phyloP scores from a whole-genome alignment of 2,329 filamentous ascomycete genomes.

The Leptographium wingfieldii region DNA sequence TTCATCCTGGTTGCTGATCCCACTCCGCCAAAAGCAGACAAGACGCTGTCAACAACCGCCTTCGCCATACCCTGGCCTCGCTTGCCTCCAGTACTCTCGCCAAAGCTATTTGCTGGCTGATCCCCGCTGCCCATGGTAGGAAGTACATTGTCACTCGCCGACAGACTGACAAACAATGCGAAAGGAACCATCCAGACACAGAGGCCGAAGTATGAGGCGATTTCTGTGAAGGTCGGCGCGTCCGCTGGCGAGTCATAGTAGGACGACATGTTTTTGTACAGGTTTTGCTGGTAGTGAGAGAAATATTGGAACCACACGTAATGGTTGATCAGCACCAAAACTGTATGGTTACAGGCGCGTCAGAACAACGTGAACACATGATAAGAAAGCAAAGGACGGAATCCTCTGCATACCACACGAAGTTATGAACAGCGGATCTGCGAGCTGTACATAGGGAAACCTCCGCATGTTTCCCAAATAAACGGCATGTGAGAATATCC shows the following conservation, averaged over 20 bases:
- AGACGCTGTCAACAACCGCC: conserved; percentile 46
- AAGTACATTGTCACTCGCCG: conserved; percentile 86
- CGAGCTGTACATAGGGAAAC: conserved; percentile 68
- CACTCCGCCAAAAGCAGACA: conserved; percentile 38
- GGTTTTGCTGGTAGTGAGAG: conserved; percentile 46
- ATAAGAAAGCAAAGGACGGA: background rate
- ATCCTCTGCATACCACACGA: conserved; percentile 55
- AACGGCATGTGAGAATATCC: conserved; percentile 67
- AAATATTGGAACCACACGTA: conserved; percentile 96
- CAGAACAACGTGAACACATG: background rate
- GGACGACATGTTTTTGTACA: conserved; percentile 44
- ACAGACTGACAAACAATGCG: conserved; percentile 84
- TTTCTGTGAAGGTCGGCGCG: conserved; percentile 79
- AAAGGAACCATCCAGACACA: conserved; percentile 97
- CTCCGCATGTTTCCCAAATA: conserved; percentile 77
- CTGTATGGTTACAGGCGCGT: conserved; percentile 31
- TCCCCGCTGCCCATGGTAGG: conserved; percentile 70
- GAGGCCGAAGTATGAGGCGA: conserved; percentile 89
- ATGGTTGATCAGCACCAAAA: conserved; percentile 78
- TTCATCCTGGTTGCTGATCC: conserved; percentile 27
- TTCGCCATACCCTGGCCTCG: conserved; percentile 53
- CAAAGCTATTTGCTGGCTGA: conserved; percentile 26
- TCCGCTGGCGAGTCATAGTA: conserved; percentile 49
- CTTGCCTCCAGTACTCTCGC: conserved; percentile 29
- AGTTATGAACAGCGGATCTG: conserved; percentile 72